Evolutionary conservation across 257 asterid species (phyloP).

Genomic region (Henckelia pumila): DNA sequence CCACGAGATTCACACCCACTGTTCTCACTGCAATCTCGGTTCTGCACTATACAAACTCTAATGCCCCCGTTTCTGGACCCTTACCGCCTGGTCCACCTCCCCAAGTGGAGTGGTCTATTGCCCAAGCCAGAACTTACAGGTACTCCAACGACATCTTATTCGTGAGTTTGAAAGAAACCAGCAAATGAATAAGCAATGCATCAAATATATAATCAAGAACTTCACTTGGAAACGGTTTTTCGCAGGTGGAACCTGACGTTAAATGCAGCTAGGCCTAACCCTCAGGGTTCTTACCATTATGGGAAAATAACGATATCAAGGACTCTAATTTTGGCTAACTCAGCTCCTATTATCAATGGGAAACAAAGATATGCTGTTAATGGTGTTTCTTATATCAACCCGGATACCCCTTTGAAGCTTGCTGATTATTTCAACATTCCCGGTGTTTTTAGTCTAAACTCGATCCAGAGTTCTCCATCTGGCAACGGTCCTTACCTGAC

Average conservation of each 20-base stretch:
- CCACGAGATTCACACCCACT: constrained; percentile 60
- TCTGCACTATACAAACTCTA: constrained; percentile 72
- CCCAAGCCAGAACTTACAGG: constrained; percentile 87
- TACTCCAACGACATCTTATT: constrained; percentile 21
- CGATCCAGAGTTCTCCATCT: constrained; percentile 61
- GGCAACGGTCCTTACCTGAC: constrained; percentile 46
- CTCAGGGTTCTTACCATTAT: constrained; percentile 93
- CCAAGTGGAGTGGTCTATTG: constrained; percentile 62
- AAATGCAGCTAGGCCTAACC: constrained; percentile 98
- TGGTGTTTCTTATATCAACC: constrained; percentile 58
- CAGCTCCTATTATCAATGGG: constrained; percentile 67
- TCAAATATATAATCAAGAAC: neutral
- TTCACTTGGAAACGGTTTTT: neutral
- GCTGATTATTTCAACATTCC: constrained; percentile 89
- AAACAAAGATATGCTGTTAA: constrained; percentile 85
- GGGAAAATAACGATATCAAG: constrained; percentile 58
- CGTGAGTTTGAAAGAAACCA: neutral
- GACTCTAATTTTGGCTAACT: constrained; percentile 62
- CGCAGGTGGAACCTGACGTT: constrained; percentile 91
- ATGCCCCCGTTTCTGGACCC: constrained; percentile 57
- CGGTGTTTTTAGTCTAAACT: constrained; percentile 65
- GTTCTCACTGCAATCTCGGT: constrained; percentile 53
- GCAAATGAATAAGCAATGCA: neutral
- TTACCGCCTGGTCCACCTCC: constrained; percentile 59
- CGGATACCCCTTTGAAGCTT: constrained; percentile 88